Conservation (phyloP, 257 asterid species). For the Fraxinus cuspidata region DNA sequence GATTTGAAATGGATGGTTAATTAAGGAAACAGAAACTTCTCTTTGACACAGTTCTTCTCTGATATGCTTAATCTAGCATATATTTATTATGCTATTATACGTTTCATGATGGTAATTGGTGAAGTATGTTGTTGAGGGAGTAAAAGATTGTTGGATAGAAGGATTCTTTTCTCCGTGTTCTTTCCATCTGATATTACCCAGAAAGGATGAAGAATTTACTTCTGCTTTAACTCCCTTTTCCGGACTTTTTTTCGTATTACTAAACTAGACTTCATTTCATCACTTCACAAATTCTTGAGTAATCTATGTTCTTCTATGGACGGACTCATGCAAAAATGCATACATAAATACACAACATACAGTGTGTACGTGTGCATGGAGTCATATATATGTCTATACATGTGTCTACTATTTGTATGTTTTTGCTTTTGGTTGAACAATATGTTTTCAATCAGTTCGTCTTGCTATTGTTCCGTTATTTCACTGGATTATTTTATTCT, state of each 20-base stretch:
- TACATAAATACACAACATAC: no score
- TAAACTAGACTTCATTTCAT: background rate
- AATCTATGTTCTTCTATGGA: background rate
- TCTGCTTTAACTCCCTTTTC: constrained; percentile 11
- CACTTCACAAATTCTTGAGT: background rate
- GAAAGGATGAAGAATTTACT: constrained; percentile 3
- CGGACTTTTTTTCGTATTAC: background rate
- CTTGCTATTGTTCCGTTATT: background rate
- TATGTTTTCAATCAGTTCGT: background rate
- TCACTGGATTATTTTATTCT: no score
- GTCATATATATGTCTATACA: background rate
- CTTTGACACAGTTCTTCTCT: no score
- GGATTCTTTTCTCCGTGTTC: no score
- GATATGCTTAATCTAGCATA: background rate
- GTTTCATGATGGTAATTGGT: background rate
- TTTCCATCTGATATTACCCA: background rate
- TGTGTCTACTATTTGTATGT: background rate
- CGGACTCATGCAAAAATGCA: no score
- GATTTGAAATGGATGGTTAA: background rate
- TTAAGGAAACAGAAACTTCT: background rate
- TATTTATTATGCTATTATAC: background rate
- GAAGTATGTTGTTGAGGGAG: background rate
- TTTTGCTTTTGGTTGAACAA: background rate
- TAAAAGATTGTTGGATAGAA: background rate
- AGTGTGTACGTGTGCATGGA: no score